These are phyloP conservation scores for Argentina anserina DNA, from an alignment of 306 rosid genomes.

Conservation along the genomic window DNA sequence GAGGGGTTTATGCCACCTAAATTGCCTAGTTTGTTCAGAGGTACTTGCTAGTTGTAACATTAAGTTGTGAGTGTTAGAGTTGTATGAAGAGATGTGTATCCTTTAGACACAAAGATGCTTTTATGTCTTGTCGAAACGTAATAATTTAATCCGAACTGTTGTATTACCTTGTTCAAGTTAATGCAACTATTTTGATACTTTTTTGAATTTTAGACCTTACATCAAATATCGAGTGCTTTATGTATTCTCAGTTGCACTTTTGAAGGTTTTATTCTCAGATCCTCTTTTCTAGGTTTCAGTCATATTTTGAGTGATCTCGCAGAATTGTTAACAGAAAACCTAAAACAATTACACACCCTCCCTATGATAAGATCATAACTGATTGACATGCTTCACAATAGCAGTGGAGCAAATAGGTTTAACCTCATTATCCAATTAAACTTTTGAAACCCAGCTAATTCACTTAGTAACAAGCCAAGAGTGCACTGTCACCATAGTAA, in stretches of 20 bases:
- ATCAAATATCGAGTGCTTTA: no score
- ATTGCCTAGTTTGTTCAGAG: neutral
- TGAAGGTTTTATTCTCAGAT: no score
- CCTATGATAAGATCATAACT: neutral
- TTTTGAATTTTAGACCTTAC: neutral
- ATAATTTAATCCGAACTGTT: neutral
- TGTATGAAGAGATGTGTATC: neutral
- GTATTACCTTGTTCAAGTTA: neutral
- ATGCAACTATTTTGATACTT: neutral
- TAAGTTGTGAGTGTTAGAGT: neutral
- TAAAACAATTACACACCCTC: neutral
- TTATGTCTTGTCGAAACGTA: neutral
- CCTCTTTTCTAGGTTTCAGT: no score
- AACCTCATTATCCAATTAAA: no score
- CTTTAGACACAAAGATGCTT: neutral
- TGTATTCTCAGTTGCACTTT: no score
- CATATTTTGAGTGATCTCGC: no score
- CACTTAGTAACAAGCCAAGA: neutral
- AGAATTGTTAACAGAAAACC: neutral
- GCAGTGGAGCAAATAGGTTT: neutral
- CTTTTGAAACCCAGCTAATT: no score
- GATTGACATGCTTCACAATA: neutral
- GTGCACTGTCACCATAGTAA: neutral
- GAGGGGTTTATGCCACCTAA: neutral
- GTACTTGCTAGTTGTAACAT: neutral